A percentile compares a stretch with the other conserved stretches of the same genome.
Evolutionary conservation across 805 yeast species (phyloP).

Genomic region (Yarrowia sp.): DNA sequence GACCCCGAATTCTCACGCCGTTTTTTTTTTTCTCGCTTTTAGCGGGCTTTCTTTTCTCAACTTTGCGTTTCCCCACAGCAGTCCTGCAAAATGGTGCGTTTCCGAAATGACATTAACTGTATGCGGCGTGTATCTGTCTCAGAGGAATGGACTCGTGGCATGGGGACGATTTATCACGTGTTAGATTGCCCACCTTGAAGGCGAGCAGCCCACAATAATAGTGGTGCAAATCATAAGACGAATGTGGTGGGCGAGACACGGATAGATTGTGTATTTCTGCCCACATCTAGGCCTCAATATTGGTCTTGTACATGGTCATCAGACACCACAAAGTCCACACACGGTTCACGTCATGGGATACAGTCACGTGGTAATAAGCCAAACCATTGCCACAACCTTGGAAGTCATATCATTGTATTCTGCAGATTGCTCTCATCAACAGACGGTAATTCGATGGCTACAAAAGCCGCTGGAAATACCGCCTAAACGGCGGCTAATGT

Average conservation of each 20-base stretch:
- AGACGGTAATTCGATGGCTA: neutral
- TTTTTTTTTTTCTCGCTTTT: neutral
- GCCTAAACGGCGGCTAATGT: neutral
- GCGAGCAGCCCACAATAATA: neutral
- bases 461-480: neutral
- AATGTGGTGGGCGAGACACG: neutral
- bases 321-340: neutral
- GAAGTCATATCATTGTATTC: neutral
- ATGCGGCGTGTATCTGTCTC: neutral
- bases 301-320: neutral
- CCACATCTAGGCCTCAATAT: neutral
- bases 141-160: neutral
- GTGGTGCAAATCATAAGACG: neutral
- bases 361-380: neutral
- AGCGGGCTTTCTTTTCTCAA: neutral
- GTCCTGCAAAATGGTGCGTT: constrained; percentile 2
- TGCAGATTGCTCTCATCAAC: neutral
- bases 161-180: neutral
- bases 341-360: neutral
- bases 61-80: neutral
- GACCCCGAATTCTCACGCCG: too few species aligned
- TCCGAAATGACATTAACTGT: neutral
- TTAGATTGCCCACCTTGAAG: neutral
- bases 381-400: neutral
- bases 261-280: too few species aligned